Base-by-base conservation (phyloP, 2,329 filamentous ascomycete species). In the Xylaria sp. region DNA sequence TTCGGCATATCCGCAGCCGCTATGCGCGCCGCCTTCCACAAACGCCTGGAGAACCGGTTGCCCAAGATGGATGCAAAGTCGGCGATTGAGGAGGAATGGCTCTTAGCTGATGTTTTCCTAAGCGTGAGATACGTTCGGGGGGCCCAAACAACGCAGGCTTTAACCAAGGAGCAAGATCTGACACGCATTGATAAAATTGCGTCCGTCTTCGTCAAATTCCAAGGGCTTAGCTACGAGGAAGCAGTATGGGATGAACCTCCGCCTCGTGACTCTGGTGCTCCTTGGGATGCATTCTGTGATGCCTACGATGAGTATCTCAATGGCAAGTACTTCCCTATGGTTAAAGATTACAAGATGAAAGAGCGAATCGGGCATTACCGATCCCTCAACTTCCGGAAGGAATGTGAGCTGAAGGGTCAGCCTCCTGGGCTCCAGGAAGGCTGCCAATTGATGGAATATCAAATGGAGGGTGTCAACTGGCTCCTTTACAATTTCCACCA, bases 401-500 rank as follows among this genome's bases (percentile, higher is more conserved):
- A 82, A 4, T 76, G 91, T 13, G 83, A 91, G 60, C 80, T 91
- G 59, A 78, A 85, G 37, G 74, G 78, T 13, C 93, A 97, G 66
- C 94, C 94, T 0, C 74, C 80, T 1, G 85, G 85, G 13, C 78
- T 97, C 7, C 83, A 83, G 26, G 42, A 50, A 48, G 86, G 90
- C 34, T 92, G 92, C 20, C 85, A 92, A 60, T 77, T 97, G 54
- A 97, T 97, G 92, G 84, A 86, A 29, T 97, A 99, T 66, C 94
- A 99, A 69, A 75, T 95, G 41, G 90, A 97, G 54, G 94, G 94
- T 18, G 78, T 97, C 47, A 97, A 97, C 66, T 99, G 94, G 92
- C 82, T 99, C 2, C 87, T 96, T 54, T 92, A 90, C 70, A 94
- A 94, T 68, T 97, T 91, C 78, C 89, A 92, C 65, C 79, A 83